Evolutionary conservation across 2,329 filamentous ascomycete genomes (phyloP).

Genomic region (Geosmithia morbida): DNA sequence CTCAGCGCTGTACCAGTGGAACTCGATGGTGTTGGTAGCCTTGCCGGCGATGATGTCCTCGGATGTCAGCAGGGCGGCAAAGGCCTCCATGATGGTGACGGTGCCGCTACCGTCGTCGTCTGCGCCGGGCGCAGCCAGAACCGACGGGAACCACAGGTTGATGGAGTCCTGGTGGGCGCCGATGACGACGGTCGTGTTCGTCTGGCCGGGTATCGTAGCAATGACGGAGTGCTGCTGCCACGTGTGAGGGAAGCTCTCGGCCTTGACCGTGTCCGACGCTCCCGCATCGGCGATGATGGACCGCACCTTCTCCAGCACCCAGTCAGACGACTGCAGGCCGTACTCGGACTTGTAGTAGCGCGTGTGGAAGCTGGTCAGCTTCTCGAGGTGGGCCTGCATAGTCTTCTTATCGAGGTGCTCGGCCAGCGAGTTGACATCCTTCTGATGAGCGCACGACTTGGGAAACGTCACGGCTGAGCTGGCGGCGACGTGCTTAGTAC

Average conservation of each 20-base stretch:
- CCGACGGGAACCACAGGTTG: constrained; percentile 76
- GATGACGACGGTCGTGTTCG: constrained; percentile 74
- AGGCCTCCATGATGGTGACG: constrained; percentile 85
- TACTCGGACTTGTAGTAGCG: constrained; percentile 69
- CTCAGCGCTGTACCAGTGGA: constrained; percentile 92
- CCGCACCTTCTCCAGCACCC: constrained; percentile 66
- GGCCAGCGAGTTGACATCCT: constrained; percentile 52
- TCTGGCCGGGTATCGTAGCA: constrained; percentile 76
- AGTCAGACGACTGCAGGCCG: constrained; percentile 74
- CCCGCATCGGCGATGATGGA: constrained; percentile 57
- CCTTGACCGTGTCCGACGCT: constrained; percentile 53
- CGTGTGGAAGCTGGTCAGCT: constrained; percentile 66
- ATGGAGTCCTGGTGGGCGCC: constrained; percentile 93
- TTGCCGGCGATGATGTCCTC: constrained; percentile 55
- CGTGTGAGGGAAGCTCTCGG: constrained; percentile 60
- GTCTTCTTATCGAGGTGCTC: constrained; percentile 57
- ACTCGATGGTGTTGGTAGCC: constrained; percentile 77
- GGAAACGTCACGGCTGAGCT: constrained; percentile 43
- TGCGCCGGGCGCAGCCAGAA: constrained; percentile 79
- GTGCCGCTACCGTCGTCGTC: constrained; percentile 91
- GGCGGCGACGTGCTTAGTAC: constrained; percentile 23
- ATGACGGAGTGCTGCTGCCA: constrained; percentile 91
- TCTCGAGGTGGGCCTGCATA: constrained; percentile 66
- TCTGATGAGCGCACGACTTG: constrained; percentile 46
- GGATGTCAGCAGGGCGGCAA: constrained; percentile 67